Evolutionary conservation across 2,329 filamentous ascomycete species (phyloP).

Genomic region (Colletotrichum truncatum): DNA sequence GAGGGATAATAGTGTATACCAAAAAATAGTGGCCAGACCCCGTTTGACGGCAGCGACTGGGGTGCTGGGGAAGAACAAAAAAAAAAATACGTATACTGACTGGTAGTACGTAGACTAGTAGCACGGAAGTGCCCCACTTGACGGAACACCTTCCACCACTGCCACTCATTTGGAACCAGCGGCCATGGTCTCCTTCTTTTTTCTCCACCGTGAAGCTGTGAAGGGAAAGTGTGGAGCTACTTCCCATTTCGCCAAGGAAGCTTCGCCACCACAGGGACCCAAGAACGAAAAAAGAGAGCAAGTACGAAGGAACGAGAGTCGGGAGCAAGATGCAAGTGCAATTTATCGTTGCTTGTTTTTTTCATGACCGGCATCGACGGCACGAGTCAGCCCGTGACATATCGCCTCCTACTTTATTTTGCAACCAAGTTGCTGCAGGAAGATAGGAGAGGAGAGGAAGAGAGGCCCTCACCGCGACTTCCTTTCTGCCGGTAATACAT

Average conservation of each 20-base stretch:
- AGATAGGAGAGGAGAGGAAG: neutral
- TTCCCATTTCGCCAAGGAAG: constrained; percentile 27
- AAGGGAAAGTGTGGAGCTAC: neutral
- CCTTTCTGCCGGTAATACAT: no score
- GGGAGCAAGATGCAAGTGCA: neutral
- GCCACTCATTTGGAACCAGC: neutral
- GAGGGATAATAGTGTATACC: no score
- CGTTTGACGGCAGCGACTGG: neutral
- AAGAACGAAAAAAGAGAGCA: neutral
- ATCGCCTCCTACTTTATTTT: neutral
- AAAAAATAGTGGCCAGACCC: neutral
- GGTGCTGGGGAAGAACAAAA: no score
- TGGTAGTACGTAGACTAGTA: neutral
- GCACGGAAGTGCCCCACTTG: constrained; percentile 7
- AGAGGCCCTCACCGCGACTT: neutral
- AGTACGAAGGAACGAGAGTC: neutral
- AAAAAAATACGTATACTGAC: no score
- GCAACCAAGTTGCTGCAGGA: no score
- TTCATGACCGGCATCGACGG: neutral
- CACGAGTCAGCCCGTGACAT: constrained; percentile 12
- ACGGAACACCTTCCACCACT: neutral
- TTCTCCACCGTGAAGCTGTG: neutral
- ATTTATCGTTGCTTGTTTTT: neutral
- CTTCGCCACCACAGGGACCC: constrained; percentile 25
- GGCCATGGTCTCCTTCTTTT: neutral